phyloP scores from a whole-genome alignment of 805 yeast genomes.

The Candida adriatica region DNA sequence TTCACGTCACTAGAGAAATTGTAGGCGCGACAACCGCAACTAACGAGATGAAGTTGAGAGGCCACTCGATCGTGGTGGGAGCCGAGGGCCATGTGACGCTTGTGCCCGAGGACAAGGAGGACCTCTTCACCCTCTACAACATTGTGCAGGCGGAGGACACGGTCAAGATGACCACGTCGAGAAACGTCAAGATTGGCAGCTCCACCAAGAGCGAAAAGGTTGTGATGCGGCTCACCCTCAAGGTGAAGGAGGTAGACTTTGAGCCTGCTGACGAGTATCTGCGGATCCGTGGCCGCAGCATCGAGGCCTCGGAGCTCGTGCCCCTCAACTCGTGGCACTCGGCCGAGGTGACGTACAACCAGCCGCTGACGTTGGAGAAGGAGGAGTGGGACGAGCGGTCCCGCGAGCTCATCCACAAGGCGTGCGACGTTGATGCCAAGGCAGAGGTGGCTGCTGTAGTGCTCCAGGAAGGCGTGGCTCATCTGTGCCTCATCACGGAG shows the following conservation, averaged over 20 bases:
- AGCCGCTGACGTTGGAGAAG: constrained; percentile 63
- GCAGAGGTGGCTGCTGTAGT: constrained; percentile 95
- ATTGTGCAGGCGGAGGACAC: constrained; percentile 72
- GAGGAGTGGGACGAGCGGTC: constrained; percentile 75
- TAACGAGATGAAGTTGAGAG: constrained; percentile 52
- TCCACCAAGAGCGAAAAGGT: constrained; percentile 34
- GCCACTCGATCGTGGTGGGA: constrained; percentile 47
- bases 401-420: constrained; percentile 54
- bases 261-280: constrained; percentile 70
- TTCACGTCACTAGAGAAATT: no score
- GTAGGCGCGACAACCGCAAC: no score
- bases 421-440: constrained; percentile 67
- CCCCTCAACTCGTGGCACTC: constrained; percentile 86
- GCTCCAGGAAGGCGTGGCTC: constrained; percentile 91
- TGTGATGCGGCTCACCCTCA: constrained; percentile 50
- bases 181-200: constrained; percentile 45
- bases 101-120: constrained; percentile 84
- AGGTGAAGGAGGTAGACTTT: constrained; percentile 67
- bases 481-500: constrained; percentile 82
- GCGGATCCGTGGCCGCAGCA: constrained; percentile 75
- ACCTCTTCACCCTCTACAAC: constrained; percentile 83
- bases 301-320: constrained; percentile 60
- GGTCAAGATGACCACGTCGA: constrained; percentile 57
- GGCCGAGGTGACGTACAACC: constrained; percentile 66
- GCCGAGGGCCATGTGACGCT: constrained; percentile 59